phyloP scores from a whole-genome alignment of 768 basidiomycete species.

The Vararia minispora region DNA sequence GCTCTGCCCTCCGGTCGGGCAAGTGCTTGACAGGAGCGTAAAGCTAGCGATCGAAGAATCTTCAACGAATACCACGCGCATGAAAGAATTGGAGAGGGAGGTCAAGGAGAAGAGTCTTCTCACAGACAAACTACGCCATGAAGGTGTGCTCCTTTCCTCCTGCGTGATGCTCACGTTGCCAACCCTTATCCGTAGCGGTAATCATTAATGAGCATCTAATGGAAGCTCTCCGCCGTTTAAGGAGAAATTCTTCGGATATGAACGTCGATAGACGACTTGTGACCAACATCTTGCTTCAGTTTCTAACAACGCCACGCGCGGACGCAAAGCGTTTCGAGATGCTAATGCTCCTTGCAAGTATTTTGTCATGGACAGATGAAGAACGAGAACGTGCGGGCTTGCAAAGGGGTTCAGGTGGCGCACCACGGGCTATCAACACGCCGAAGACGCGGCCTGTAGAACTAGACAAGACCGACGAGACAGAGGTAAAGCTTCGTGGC shows the following conservation, averaged over 20 bases:
- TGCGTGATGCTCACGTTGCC: slow-evolving; percentile 5
- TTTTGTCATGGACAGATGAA: slow-evolving; percentile 85
- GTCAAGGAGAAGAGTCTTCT: slow-evolving; percentile 93
- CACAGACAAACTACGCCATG: slow-evolving; percentile 91
- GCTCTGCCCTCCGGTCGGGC: not conserved
- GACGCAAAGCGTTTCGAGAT: slow-evolving; percentile 97
- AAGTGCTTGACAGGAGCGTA: slow-evolving; percentile 2
- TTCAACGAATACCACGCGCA: slow-evolving; percentile 50
- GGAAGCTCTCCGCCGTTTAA: slow-evolving; percentile 90
- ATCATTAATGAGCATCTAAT: slow-evolving; percentile 97
- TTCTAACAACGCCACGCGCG: slow-evolving; percentile 80
- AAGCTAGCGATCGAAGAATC: slow-evolving; percentile 72
- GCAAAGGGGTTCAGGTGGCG: slow-evolving; percentile 38
- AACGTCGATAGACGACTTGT: slow-evolving; percentile 93
- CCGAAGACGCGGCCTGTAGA: slow-evolving; percentile 35
- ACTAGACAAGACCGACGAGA: slow-evolving; percentile 72
- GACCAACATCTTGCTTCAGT: slow-evolving; percentile 86
- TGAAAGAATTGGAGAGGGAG: slow-evolving; percentile 74
- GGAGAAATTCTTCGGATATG: slow-evolving; percentile 69
- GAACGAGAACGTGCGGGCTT: slow-evolving; percentile 90
- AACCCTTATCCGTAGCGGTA: slow-evolving; percentile 53
- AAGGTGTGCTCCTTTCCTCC: slow-evolving; percentile 42
- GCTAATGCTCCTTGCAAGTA: slow-evolving; percentile 76
- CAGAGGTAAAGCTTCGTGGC: slow-evolving; percentile 74
- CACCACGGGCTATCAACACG: slow-evolving; percentile 13